Evolutionary conservation across 805 yeast genomes (phyloP).

Genomic region (Candida sithepensis): DNA sequence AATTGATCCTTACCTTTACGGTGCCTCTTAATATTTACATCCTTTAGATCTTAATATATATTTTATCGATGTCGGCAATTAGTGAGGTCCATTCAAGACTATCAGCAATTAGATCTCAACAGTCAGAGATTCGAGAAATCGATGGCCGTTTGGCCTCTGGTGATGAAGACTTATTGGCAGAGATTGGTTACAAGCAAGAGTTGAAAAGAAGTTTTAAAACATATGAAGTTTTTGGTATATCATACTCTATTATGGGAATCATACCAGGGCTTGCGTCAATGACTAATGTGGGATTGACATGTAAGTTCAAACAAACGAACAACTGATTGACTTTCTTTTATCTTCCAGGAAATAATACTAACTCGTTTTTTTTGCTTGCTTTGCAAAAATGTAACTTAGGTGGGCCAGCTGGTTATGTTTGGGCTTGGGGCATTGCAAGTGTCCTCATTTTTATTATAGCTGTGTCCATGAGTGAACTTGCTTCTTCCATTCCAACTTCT

Average conservation of each 20-base stretch:
- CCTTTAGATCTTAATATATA: no score
- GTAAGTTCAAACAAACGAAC: neutral
- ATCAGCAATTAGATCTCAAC: neutral
- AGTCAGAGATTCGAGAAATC: neutral
- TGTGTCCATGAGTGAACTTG: slow-evolving; percentile 61
- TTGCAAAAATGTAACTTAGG: slow-evolving; percentile 14
- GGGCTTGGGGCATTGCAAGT: slow-evolving; percentile 74
- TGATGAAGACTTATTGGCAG: slow-evolving; percentile 39
- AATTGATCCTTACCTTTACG: no score
- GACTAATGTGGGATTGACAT: slow-evolving; percentile 42
- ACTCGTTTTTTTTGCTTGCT: neutral
- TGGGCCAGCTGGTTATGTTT: slow-evolving; percentile 62
- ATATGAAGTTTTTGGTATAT: slow-evolving; percentile 65
- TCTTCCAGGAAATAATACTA: neutral
- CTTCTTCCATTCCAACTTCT: slow-evolving; percentile 68
- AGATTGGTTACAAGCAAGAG: slow-evolving; percentile 71
- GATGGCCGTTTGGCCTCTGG: neutral
- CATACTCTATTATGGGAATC: slow-evolving; percentile 70
- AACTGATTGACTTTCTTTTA: no score
- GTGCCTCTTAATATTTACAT: neutral
- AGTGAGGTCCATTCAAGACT: neutral
- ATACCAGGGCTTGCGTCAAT: slow-evolving; percentile 61
- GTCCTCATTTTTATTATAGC: slow-evolving; percentile 55
- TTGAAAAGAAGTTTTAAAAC: slow-evolving; percentile 57
- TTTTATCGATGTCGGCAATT: no score